Evolutionary conservation across 345 rosid genomes (phyloP).

Genomic region (Jatropha curcas): DNA sequence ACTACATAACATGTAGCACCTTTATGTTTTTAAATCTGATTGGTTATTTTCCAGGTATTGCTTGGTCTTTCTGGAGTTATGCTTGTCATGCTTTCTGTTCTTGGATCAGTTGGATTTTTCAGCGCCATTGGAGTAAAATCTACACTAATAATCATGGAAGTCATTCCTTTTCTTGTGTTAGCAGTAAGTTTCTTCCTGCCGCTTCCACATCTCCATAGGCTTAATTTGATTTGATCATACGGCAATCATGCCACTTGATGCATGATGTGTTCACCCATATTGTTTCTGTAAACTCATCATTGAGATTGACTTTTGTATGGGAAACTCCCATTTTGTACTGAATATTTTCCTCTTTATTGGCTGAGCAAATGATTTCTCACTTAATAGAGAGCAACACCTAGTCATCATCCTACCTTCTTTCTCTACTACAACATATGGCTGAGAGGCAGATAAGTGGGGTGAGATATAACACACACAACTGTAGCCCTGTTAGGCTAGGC

Average conservation of each 20-base stretch:
- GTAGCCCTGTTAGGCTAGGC: not conserved
- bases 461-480: not conserved
- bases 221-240: slow-evolving; percentile 8
- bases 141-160: slow-evolving; percentile 96
- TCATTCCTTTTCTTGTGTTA: slow-evolving; percentile 93
- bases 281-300: not conserved
- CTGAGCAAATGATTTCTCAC: not conserved
- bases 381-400: not conserved
- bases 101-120: slow-evolving; percentile 93
- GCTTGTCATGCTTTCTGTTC: slow-evolving; percentile 95
- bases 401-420: not conserved
- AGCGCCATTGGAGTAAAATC: slow-evolving; percentile 94
- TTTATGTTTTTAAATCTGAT: slow-evolving; percentile 11
- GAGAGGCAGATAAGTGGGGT: not conserved
- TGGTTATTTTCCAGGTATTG: slow-evolving; percentile 59
- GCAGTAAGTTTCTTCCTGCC: slow-evolving; percentile 76
- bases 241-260: not conserved
- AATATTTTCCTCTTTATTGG: not conserved
- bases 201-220: not conserved
- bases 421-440: not conserved
- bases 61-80: slow-evolving; percentile 96
- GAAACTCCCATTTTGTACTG: not conserved
- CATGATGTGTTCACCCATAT: not conserved
- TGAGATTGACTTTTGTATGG: not conserved
- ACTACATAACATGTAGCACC: not conserved